A percentile compares a stretch with the other conserved stretches of the same genome.
phyloP scores from a whole-genome alignment of 768 basidiomycete species.

The Tricholoma sp. region DNA sequence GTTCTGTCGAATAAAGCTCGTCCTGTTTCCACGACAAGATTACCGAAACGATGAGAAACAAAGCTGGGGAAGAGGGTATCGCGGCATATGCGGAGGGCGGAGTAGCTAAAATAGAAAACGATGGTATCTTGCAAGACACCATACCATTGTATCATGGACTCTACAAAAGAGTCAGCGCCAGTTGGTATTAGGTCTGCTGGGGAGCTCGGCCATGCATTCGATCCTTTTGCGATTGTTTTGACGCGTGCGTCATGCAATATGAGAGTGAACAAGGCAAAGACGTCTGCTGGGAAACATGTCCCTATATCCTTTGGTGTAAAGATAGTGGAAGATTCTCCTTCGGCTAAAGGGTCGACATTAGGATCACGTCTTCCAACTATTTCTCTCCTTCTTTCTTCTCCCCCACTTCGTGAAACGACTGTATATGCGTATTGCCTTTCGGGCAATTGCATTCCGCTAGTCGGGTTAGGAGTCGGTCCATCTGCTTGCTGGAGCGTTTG shows the following conservation, averaged over 20 bases:
- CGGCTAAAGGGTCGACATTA: not conserved
- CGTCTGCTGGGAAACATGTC: not conserved
- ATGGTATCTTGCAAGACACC: too few relatives aligned
- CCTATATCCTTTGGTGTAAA: not conserved
- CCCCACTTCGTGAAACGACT: not conserved
- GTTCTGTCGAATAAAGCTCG: conserved; percentile 6
- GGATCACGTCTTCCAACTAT: not conserved
- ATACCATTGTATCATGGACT: conserved; percentile 10
- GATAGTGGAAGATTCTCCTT: not conserved
- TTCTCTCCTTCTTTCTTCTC: not conserved
- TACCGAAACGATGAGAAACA: not conserved
- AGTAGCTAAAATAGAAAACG: not conserved
- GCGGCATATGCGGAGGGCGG: conserved; percentile 1
- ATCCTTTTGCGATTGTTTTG: conserved; percentile 9
- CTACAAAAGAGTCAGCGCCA: conserved; percentile 4
- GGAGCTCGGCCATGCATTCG: conserved; percentile 3
- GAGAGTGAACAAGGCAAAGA: not conserved
- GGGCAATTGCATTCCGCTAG: conserved; percentile 2
- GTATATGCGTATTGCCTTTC: not conserved
- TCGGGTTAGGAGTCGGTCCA: not conserved
- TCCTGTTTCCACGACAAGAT: conserved; percentile 1
- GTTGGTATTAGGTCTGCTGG: conserved; percentile 6
- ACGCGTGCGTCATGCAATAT: not conserved
- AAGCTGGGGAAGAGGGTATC: conserved; percentile 6
- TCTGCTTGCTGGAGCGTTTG: conserved; percentile 7